These are phyloP conservation scores for Coemansia sp. DNA, from an alignment of 192 early-diverging fungal species.

Conservation along the genomic window DNA sequence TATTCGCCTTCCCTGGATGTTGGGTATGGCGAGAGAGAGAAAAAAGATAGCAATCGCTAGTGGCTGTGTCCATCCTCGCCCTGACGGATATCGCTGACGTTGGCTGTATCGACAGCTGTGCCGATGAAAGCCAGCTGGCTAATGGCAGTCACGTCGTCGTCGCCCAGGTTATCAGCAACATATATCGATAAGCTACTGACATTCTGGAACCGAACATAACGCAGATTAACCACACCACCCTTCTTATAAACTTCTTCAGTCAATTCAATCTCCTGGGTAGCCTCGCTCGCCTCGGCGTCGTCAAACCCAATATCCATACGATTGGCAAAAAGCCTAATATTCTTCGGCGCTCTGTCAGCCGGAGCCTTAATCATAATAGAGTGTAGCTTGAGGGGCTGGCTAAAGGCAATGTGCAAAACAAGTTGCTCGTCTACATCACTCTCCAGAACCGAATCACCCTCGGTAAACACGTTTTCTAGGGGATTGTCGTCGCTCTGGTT, in stretches of 20 bases:
- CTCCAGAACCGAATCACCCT: slow-evolving; percentile 73
- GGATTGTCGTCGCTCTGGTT: slow-evolving; percentile 83
- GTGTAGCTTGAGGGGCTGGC: slow-evolving; percentile 71
- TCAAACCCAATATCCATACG: slow-evolving; percentile 83
- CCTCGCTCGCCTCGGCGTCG: slow-evolving; percentile 74
- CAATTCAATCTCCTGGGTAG: slow-evolving; percentile 79
- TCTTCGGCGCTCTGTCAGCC: slow-evolving; percentile 78
- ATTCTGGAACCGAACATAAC: slow-evolving; percentile 95
- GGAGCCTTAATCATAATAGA: slow-evolving; percentile 61
- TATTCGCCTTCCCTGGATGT: neutral
- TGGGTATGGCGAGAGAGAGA: neutral
- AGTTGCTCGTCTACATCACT: slow-evolving; percentile 97
- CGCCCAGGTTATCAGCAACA: slow-evolving; percentile 84
- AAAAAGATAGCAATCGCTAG: neutral
- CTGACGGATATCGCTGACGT: slow-evolving; percentile 56
- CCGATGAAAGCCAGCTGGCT: slow-evolving; percentile 83
- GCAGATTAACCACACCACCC: slow-evolving; percentile 71
- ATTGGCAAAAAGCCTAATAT: slow-evolving; percentile 87
- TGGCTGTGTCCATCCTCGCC: slow-evolving; percentile 32
- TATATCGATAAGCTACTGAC: slow-evolving; percentile 83
- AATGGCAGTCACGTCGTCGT: slow-evolving; percentile 81
- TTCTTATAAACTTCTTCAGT: slow-evolving; percentile 68
- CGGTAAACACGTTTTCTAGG: slow-evolving; percentile 76
- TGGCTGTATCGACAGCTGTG: slow-evolving; percentile 62
- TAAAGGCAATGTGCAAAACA: slow-evolving; percentile 85